Conservation (phyloP, 345 rosid species). For the Conringia planisiliqua region DNA sequence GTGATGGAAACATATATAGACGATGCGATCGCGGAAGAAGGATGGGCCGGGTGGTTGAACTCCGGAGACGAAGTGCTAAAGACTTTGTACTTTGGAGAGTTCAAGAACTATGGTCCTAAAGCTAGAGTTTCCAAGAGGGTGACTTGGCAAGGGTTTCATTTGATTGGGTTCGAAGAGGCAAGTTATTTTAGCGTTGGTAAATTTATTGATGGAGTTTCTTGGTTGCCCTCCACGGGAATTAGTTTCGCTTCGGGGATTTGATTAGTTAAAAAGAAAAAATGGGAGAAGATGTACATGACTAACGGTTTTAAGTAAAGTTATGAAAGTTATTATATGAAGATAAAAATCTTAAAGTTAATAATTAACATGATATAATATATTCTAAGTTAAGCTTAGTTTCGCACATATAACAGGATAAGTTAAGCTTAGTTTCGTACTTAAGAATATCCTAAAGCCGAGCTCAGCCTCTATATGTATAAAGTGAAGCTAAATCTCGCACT, state of each 20-base stretch:
- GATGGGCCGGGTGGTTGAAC: slow-evolving; percentile 75
- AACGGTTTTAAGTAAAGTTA: not conserved
- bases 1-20: slow-evolving; percentile 68
- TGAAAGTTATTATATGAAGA: too few relatives aligned
- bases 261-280: not conserved
- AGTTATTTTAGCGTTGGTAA: slow-evolving; percentile 63
- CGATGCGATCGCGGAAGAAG: slow-evolving; percentile 41
- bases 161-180: slow-evolving; percentile 57
- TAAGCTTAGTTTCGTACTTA: too few relatives aligned
- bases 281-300: not conserved
- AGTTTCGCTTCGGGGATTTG: slow-evolving; percentile 32
- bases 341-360: too few relatives aligned
- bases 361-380: too few relatives aligned
- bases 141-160: slow-evolving; percentile 63
- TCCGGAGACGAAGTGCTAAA: slow-evolving; percentile 53
- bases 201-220: slow-evolving; percentile 62
- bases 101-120: slow-evolving; percentile 60
- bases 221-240: slow-evolving; percentile 73
- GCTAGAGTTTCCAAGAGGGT: slow-evolving; percentile 57
- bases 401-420: too few relatives aligned
- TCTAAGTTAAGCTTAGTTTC: too few relatives aligned
- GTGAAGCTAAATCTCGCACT: too few relatives aligned
- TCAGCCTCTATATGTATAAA: too few relatives aligned
- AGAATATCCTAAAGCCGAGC: too few relatives aligned
- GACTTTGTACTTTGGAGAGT: slow-evolving; percentile 81